Conservation (phyloP, 192 early-diverging fungal genomes). For the Coemansia sp. region DNA sequence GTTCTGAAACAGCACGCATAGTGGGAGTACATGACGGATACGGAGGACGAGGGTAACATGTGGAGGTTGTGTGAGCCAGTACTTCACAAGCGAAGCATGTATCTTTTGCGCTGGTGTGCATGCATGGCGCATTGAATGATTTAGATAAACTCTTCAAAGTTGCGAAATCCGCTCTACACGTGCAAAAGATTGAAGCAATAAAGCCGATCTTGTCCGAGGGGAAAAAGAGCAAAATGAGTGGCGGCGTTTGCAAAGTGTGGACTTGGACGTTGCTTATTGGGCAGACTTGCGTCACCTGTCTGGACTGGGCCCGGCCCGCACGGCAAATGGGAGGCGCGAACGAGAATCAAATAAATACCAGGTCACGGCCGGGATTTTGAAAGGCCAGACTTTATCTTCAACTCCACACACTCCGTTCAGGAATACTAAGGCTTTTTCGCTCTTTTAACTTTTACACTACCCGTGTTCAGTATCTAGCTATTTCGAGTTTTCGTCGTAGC, state of each 20-base stretch:
- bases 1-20: neutral
- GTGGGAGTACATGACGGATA: neutral
- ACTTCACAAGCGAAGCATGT: neutral
- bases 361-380: slow-evolving; percentile 4
- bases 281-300: neutral
- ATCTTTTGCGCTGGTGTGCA: neutral
- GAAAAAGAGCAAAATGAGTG: neutral
- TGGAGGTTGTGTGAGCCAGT: slow-evolving; percentile 1
- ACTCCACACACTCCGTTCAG: slow-evolving; percentile 1
- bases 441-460: neutral
- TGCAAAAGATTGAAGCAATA: neutral
- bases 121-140: slow-evolving; percentile 7
- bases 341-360: slow-evolving; percentile 33
- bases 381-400: slow-evolving; percentile 12
- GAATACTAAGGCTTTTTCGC: slow-evolving; percentile 11
- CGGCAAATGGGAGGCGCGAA: neutral
- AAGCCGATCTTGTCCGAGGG: neutral
- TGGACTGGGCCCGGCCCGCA: neutral
- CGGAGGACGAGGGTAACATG: neutral
- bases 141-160: neutral
- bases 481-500: neutral
- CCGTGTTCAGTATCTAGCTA: neutral
- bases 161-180: neutral
- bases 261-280: slow-evolving; percentile 53
- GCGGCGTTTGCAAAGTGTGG: neutral